Evolutionary conservation across 83 land plant genomes (phyloP), one percentile per base, ranked within the genome.

Genomic region (Larix sibirica): DNA sequence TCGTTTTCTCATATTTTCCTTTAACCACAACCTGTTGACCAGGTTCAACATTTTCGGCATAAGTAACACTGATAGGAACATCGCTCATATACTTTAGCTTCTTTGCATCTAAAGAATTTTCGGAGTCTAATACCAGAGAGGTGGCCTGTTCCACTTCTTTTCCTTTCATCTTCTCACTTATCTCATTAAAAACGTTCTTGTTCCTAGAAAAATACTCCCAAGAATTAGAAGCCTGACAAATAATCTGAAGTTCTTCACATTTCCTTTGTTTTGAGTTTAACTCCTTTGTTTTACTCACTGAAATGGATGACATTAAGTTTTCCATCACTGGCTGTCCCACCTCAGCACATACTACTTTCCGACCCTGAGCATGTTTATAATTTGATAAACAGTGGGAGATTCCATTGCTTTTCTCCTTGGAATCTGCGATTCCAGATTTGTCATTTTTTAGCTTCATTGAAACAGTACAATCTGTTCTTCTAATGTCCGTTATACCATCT

Each of bases 111-210:
- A 47, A 47, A 20, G n/a, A 8, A 44, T 20, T 21, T 73, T 40
- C 4, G 38, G 77, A 73, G 20, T 7, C 14, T n/a, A 42, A 73
- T 73, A 38, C n/a, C 3, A 8, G 56, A 20, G 77, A 20, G 77
- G 24, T 42, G n/a, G 21, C 26, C 23, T 42, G 56, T 9, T 1
- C 4, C 21, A 20, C 42, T 20, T 20, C 4, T 12, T 44, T 73
- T 42, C 44, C 77, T n/a, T 50, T 73, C n/a, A 73, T 44, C 23
- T 73, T 73, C 26, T 73, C n/a, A 20, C 77, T 73, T 42, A 73
- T 42, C 77, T 73, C 24, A 40, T 38, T 44, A 70, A 70, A 70
- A 16, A 70, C 18, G 75, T 70, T 70, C 38, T 38, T 70, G 47
- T 70, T 38, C 44, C 47, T 70, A 33, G 21, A 70, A 70, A 70